A percentile compares a stretch with the other conserved stretches of the same genome.
These are phyloP conservation scores for Aureobasidium sp. DNA, from an alignment of 2,329 filamentous ascomycete genomes.

Conservation along the genomic window DNA sequence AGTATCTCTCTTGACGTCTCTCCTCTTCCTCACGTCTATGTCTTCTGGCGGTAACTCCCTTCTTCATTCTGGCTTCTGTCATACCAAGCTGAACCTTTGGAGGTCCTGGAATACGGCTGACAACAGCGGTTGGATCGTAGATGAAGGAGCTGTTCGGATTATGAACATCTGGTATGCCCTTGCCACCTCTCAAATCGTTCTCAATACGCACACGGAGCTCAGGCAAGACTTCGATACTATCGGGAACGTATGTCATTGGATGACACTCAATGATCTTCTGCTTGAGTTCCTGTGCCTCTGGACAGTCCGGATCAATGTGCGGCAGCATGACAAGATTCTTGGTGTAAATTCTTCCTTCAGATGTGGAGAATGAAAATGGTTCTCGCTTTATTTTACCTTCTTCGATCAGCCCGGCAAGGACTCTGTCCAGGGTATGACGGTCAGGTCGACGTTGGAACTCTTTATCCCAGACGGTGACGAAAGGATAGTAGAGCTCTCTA, in stretches of 20 bases:
- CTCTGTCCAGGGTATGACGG: slow-evolving; percentile 55
- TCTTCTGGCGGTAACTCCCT: slow-evolving; percentile 14
- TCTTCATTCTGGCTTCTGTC: slow-evolving; percentile 23
- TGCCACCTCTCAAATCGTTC: not conserved
- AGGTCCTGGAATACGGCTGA: slow-evolving; percentile 1
- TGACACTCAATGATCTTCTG: slow-evolving; percentile 53
- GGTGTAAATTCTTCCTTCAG: slow-evolving; percentile 53
- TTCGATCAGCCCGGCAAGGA: slow-evolving; percentile 56
- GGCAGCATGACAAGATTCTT: slow-evolving; percentile 56
- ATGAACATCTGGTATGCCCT: slow-evolving; percentile 2
- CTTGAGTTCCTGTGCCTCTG: slow-evolving; percentile 54
- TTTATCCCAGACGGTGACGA: slow-evolving; percentile 58
- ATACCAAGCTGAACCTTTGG: slow-evolving; percentile 22
- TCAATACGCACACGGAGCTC: slow-evolving; percentile 29
- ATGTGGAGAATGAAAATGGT: slow-evolving; percentile 56
- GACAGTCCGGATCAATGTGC: slow-evolving; percentile 49
- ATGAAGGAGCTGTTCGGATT: slow-evolving; percentile 26
- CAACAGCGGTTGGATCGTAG: slow-evolving; percentile 25
- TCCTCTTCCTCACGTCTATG: slow-evolving; percentile 22
- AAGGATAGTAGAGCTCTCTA: slow-evolving; percentile 61
- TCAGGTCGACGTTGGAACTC: slow-evolving; percentile 53
- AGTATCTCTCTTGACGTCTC: slow-evolving; percentile 19
- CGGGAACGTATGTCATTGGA: slow-evolving; percentile 50
- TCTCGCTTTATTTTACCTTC: slow-evolving; percentile 58
- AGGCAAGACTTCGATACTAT: slow-evolving; percentile 43